phyloP scores from a whole-genome alignment of 371 early-diverging fungal species.

The Actinomortierella wolfii region DNA sequence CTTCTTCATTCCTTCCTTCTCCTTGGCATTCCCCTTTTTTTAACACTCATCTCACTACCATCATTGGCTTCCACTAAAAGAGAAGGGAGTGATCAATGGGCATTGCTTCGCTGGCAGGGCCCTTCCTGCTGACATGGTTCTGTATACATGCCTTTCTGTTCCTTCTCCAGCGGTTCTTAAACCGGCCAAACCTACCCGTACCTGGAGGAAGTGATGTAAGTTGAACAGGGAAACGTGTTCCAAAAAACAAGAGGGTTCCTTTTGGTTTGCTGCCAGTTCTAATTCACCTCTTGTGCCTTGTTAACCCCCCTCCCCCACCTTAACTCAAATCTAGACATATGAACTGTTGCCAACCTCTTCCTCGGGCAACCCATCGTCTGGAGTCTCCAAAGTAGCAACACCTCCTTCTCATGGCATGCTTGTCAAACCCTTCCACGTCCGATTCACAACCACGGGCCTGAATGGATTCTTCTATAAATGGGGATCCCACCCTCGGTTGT shows the following conservation, averaged over 20 bases:
- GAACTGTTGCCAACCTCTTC: conserved; percentile 30
- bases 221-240: not conserved
- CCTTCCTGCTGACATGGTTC: conserved; percentile 40
- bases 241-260: not conserved
- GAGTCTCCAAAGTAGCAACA: conserved; percentile 10
- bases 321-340: conserved; percentile 13
- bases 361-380: not conserved
- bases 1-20: too few species aligned
- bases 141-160: conserved; percentile 41
- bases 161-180: conserved; percentile 37
- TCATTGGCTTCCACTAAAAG: too few species aligned
- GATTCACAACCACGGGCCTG: conserved; percentile 62
- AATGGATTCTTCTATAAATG: conserved; percentile 55
- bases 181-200: conserved; percentile 37
- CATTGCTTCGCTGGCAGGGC: conserved; percentile 19
- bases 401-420: conserved; percentile 16
- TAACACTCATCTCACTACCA: too few species aligned
- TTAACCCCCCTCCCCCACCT: not conserved
- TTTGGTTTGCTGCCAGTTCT: not conserved
- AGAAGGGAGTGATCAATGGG: too few species aligned
- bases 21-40: too few species aligned
- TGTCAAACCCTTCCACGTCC: conserved; percentile 56
- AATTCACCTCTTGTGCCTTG: not conserved
- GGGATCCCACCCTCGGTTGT: conserved; percentile 48
- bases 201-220: conserved; percentile 40